Evolutionary conservation across 768 basidiomycete species (phyloP), one percentile per base, ranked within the genome.

Genomic region (Hypholoma sublateritium): DNA sequence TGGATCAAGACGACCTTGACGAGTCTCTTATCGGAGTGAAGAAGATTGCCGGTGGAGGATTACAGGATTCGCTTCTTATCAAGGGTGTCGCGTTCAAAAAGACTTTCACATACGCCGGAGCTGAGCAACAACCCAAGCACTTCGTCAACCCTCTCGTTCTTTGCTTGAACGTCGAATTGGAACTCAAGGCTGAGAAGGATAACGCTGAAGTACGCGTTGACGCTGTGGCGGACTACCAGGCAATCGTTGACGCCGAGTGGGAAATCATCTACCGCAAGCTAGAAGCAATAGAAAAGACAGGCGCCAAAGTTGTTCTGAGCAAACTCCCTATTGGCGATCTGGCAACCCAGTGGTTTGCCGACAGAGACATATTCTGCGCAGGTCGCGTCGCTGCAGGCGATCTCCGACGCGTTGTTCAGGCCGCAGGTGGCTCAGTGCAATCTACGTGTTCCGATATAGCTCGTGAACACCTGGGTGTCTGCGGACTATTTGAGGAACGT

Each of bases 241-340:
- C 96, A 5, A 98, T 99, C 66, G 97, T 99, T 52, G 95, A 99
- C 70, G 97, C 97, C 11, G 97, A 99, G 70, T 99, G 97, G 97
- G 92, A 96, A 66, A 98, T 99, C 72, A 99, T 99, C 66, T 98
- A 96, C 77, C 85, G 91, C 63, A 99, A 99, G 74, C 80, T 99
- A 14, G 89, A 96, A 65, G 93, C 94, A 3, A 97, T 98, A 69
- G 92, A 93, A 65, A 88, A 90, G 67, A 97, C 95, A 2, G 97
- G 96, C 39, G 97, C 97, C 25, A 95, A 95, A 70, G 93, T 99
- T 60, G 95, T 99, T 36, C 80, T 99, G 62, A 97, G 95, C 77
- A 97, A 98, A 74, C 84, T 99, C 9, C 97, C 97, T 11, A 98
- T 98, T 66, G 97, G 97, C 28, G 97, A 99, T 76, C 80, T 99